Base-by-base conservation (phyloP, 768 basidiomycete species). In the Albatrellus ellisii region DNA sequence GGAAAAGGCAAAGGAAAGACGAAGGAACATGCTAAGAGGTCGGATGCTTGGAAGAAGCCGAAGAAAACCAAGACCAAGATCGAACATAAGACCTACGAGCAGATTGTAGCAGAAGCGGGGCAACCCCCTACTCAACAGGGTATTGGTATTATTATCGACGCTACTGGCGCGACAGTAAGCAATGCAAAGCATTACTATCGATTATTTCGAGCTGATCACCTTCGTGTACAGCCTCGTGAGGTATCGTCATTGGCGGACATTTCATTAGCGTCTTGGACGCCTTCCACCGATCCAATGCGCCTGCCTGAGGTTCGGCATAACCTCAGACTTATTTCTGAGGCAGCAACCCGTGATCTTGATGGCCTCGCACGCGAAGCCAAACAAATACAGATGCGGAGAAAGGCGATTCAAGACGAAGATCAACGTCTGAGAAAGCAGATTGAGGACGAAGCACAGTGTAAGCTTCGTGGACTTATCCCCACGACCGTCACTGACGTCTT, bases 281-380 rank as follows among this genome's bases (percentile, higher is more conserved):
- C 89, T 1, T 78, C 89, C 0, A 75, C 77, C 11, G 94, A 99
- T 52, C 71, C 80, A 5, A 87, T 79, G 36, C 80, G 87, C 42
- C 79, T 98, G 47, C 95, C 95, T 0, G 95, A 99, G 66, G 76
- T 99, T n/a, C 76, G 94, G 20, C 92, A 99, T 58, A 99, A 98
- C 58, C 62, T 99, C 21, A 77, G 84, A 4, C 72, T 97, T 32
- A 88, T 99, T 26, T 70, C 75, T 2, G 86, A 90, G 36, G 69
- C 77, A 2, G 81, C 89, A 52, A 86, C 85, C 52, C 75, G 69
- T 14, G 85, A 94, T 46, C 70, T 99, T 10, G 84, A 89, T 42
- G 83, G 86, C 4, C 73, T 98, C 18, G 90, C 90, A 0, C 74
- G 80, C 12, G 95, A 99, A 65, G 95, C 87, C 2, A 83, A 80